A percentile compares a stretch with the other conserved stretches of the same genome.
Evolutionary conservation across 352 stramenopile genomes (phyloP).

Genomic region (Globisporangium yorkense): DNA sequence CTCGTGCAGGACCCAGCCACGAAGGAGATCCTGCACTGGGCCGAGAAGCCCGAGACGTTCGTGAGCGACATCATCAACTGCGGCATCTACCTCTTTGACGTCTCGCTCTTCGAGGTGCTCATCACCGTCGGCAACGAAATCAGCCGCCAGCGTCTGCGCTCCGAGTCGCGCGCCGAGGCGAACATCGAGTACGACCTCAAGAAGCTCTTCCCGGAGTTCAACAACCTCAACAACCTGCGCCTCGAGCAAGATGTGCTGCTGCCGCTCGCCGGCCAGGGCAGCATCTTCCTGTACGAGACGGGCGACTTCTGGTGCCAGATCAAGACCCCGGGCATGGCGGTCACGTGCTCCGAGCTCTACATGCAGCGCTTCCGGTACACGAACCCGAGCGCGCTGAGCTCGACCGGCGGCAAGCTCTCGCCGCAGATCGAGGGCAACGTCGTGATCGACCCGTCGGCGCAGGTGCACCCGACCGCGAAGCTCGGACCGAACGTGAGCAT

Average conservation of each 20-base stretch:
- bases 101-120: slow-evolving; percentile 74
- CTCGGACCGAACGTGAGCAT: slow-evolving; percentile 85
- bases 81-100: slow-evolving; percentile 85
- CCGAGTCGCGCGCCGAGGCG: slow-evolving; percentile 62
- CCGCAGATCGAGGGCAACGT: slow-evolving; percentile 87
- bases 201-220: slow-evolving; percentile 86
- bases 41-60: slow-evolving; percentile 87
- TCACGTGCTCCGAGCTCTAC: slow-evolving; percentile 88
- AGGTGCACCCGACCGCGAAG: slow-evolving; percentile 82
- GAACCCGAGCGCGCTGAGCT: slow-evolving; percentile 75
- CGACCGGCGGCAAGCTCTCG: slow-evolving; percentile 74
- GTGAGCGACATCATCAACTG: slow-evolving; percentile 91
- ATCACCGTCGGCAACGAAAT: slow-evolving; percentile 75
- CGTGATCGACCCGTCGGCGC: slow-evolving; percentile 70
- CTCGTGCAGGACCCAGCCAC: slow-evolving; percentile 66
- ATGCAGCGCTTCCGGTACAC: slow-evolving; percentile 90
- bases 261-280: slow-evolving; percentile 69
- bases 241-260: slow-evolving; percentile 83
- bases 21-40: slow-evolving; percentile 87
- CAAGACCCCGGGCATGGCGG: slow-evolving; percentile 86
- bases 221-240: slow-evolving; percentile 78
- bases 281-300: slow-evolving; percentile 74
- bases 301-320: slow-evolving; percentile 90
- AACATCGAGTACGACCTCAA: slow-evolving; percentile 75
- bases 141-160: slow-evolving; percentile 71